Base-by-base conservation (phyloP, 768 basidiomycete species). In the Boletales sp. region DNA sequence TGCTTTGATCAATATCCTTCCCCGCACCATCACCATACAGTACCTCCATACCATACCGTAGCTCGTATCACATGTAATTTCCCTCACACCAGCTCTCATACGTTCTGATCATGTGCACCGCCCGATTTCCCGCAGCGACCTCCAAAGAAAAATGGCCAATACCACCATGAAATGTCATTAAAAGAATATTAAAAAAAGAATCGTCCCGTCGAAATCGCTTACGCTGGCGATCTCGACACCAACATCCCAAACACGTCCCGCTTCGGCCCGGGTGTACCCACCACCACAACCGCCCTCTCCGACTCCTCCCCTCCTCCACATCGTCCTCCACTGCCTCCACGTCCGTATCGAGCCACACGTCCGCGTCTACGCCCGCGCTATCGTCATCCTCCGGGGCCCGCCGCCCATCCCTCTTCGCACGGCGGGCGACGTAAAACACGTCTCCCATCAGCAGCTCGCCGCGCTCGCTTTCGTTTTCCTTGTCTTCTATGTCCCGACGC, bases 341-440 rank as follows among this genome's bases (percentile, higher is more conserved):
- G 52, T 73, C 73, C 37, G 72, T 74, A 51, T 74, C 73, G 18
- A 73, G 60, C 72, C 73, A 74, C 34, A 14, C 55, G 36, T 67
- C 67, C 14, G 14, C 63, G 8, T 68, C 70, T 34, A 43, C 37
- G 6, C 41, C 49, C 4, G 24, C 7, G 24, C 24, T 24, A 7
- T 5, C 7, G 24, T 27, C 24, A 6, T 55, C 66, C 29, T 50
- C 63, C 8, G 27, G 40, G 34, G 40, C 4, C 5, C 43, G 44
- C 40, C 24, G 24, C 24, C 24, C 24, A 5, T 27, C 6, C 24
- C 24, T 27, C 24, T 27, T 27, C 24, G 24, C 4, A 13, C 21
- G 19, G 38, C 17, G 3, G 18, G 8, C 24, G 35, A 29, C 38
- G 18, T 29, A 10, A 17, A 63, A 67, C 8, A 57, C 57, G 18